Evolutionary conservation across 441 rosid species (phyloP), one percentile per base, ranked within the genome.

Genomic region (Syzygium syzygioides): DNA sequence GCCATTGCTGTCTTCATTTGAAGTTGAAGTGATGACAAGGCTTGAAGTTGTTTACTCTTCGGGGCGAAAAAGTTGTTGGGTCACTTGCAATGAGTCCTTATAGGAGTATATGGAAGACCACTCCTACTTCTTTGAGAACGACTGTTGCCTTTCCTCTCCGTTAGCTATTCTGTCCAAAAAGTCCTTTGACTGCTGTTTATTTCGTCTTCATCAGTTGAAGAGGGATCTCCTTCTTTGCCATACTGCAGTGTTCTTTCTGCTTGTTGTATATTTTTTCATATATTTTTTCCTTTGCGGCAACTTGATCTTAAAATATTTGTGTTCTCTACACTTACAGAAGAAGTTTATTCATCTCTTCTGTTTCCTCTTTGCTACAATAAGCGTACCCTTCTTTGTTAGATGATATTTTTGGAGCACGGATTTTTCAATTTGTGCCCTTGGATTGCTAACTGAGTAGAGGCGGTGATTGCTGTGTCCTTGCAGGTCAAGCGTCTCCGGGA

Each of bases 401-500:
- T 76, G 83, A 76, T 41, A 37, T 20, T 37, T 37, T 76, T 76
- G 83, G 83, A 37, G 50, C 83, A 20, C 1, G 4, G 50, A 71
- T 71, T 28, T 71, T 71, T 37, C 83, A 76, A 41, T 76, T 37
- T 37, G 80, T 76, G 83, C 50, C 52, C 83, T 76, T 23, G 52
- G n/a, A 37, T 23, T 23, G 9, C 52, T 76, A 37, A 37, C 26
- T 4, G 52, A 76, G 83, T 76, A 76, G 9, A 76, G 52, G 83
- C 1, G n/a, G 52, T 76, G 50, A 79, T n/a, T 79, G 13, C 41
- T 87, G 45, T 34, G 50, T 56, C 87, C 86, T 88, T 89, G 88
- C 92, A 93, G 96, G 93, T 93, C 83, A 94, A 93, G 91, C 92
- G 93, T 86, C 90, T 94, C 54, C 90, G 94, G 86, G 93, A 90